These are phyloP conservation scores for Tylopilus felleus DNA, from an alignment of 768 basidiomycete genomes.

Conservation along the genomic window DNA sequence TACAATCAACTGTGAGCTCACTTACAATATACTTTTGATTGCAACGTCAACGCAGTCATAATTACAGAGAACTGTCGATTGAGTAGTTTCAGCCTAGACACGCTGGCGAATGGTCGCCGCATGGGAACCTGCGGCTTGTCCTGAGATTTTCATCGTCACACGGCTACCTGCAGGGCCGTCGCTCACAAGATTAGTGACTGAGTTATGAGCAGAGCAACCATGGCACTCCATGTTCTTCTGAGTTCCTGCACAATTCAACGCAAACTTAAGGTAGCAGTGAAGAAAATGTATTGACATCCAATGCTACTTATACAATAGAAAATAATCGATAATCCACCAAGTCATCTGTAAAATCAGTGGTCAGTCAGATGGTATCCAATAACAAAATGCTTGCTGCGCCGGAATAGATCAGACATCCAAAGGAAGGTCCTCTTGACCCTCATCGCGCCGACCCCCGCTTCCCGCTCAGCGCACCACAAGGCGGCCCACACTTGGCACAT, in stretches of 20 bases:
- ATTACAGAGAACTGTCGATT: not conserved
- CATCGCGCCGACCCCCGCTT: slow-evolving; percentile 73
- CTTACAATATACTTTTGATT: slow-evolving; percentile 9
- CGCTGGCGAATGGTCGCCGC: not conserved
- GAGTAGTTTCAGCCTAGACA: not conserved
- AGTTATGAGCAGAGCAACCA: too few relatives aligned
- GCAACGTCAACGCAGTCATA: slow-evolving; percentile 1
- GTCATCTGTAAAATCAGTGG: slow-evolving; percentile 1
- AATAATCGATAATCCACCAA: not conserved
- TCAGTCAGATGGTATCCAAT: slow-evolving; percentile 3
- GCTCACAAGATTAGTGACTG: too few relatives aligned
- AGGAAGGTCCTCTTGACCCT: slow-evolving; percentile 73
- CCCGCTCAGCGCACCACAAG: slow-evolving; percentile 64
- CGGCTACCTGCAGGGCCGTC: too few relatives aligned
- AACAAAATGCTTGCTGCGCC: slow-evolving; percentile 23
- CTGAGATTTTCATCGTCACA: not conserved
- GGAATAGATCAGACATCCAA: slow-evolving; percentile 77
- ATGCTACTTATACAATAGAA: not conserved
- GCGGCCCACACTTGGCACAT: slow-evolving; percentile 63
- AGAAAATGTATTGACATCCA: not conserved
- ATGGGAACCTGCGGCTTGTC: not conserved
- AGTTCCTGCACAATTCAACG: too few relatives aligned
- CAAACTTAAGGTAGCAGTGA: too few relatives aligned
- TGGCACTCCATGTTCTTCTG: too few relatives aligned
- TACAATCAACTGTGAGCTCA: not conserved